Conservation (phyloP, 257 asterid genomes). For the Avicennia marina region DNA sequence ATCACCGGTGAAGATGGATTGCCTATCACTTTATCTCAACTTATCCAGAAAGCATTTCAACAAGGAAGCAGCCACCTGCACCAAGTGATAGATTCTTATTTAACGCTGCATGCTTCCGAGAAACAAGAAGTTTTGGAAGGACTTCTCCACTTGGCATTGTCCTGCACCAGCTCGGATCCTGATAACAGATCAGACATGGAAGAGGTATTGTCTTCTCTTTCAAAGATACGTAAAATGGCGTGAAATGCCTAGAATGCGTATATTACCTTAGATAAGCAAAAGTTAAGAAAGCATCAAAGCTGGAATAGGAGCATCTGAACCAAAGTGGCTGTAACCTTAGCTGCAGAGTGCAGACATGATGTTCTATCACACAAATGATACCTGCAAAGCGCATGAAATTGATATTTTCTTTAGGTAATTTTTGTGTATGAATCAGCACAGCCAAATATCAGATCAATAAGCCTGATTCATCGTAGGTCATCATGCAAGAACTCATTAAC, state of each 20-base stretch:
- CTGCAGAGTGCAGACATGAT: no score
- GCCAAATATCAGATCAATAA: no score
- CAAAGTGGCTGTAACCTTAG: no score
- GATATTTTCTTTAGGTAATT: no score
- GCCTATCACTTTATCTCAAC: constrained; percentile 58
- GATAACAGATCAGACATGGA: constrained; percentile 72
- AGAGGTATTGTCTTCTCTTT: constrained; percentile 42
- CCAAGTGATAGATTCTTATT: constrained; percentile 47
- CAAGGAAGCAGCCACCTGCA: constrained; percentile 35
- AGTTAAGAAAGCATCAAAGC: no score
- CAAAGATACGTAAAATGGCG: constrained; percentile 39
- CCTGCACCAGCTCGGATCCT: constrained; percentile 60
- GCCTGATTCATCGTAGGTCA: no score
- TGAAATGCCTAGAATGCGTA: not conserved
- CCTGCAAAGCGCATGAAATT: no score
- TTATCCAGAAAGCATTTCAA: constrained; percentile 45
- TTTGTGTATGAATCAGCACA: no score
- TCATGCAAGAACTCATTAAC: no score
- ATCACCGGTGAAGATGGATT: constrained; percentile 44
- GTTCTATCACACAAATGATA: no score
- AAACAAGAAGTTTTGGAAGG: constrained; percentile 42
- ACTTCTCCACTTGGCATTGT: constrained; percentile 57
- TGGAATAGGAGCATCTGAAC: no score
- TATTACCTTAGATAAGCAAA: not conserved
- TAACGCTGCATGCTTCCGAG: constrained; percentile 31